Conservation (phyloP, 2,329 filamentous ascomycete species). For the Calonectria montana region DNA sequence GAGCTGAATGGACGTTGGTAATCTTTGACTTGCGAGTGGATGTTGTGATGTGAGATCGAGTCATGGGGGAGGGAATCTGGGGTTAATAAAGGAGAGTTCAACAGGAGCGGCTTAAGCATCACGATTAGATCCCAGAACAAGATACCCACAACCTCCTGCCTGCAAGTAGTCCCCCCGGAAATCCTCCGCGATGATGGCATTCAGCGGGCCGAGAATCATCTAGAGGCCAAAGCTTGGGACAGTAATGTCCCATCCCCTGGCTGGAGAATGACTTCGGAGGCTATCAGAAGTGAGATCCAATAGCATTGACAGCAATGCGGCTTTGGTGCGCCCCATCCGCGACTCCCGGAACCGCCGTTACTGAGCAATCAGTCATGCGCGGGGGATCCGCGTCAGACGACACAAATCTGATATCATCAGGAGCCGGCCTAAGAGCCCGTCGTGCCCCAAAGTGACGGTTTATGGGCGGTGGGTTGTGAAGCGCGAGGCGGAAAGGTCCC, state of each 20-base stretch:
- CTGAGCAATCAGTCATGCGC: conserved; percentile 37
- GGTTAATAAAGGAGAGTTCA: conserved; percentile 41
- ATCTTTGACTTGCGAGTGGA: neutral
- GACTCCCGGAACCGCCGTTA: conserved; percentile 29
- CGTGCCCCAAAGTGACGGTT: conserved; percentile 29
- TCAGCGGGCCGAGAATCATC: conserved; percentile 39
- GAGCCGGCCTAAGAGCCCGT: conserved; percentile 21
- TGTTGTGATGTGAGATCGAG: conserved; percentile 4
- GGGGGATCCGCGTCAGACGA: conserved; percentile 39
- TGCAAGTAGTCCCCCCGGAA: conserved; percentile 37
- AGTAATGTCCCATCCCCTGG: conserved; percentile 18
- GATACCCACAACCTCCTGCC: conserved; percentile 21
- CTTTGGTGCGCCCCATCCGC: conserved; percentile 26
- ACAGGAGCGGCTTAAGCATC: conserved; percentile 38
- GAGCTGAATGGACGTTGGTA: neutral
- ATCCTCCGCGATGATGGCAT: conserved; percentile 41
- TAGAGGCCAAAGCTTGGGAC: conserved; percentile 13
- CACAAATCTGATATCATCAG: conserved; percentile 42
- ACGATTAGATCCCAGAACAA: conserved; percentile 24
- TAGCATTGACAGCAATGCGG: conserved; percentile 30
- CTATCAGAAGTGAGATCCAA: conserved; percentile 29
- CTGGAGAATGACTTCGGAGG: conserved; percentile 11
- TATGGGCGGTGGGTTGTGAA: conserved; percentile 37
- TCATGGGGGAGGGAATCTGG: conserved; percentile 22
- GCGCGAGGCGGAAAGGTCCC: conserved; percentile 45